Conservation (phyloP, 176 grass and related monocot genomes). For the Zea luxurians region DNA sequence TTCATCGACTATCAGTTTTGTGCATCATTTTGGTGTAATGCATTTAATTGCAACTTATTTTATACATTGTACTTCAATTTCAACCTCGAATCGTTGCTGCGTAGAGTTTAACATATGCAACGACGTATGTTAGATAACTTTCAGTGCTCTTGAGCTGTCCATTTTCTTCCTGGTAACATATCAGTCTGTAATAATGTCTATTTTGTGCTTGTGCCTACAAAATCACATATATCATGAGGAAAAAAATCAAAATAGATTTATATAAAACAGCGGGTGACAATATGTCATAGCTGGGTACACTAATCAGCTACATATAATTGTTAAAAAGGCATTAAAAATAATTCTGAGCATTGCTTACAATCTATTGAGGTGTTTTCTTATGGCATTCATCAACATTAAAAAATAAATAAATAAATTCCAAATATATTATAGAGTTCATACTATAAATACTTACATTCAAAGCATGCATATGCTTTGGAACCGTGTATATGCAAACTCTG, state of each 20-base stretch:
- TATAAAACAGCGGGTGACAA: neutral
- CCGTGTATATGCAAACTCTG: slow-evolving; percentile 88
- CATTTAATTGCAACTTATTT: too few species aligned
- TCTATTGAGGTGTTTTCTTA: neutral
- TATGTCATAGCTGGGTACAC: neutral
- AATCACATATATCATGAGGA: slow-evolving; percentile 29
- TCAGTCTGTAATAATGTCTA: slow-evolving; percentile 62
- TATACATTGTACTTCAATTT: too few species aligned
- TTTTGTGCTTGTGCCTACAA: slow-evolving; percentile 53
- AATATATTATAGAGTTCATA: slow-evolving; percentile 19
- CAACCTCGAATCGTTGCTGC: slow-evolving; percentile 67
- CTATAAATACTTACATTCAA: slow-evolving; percentile 69
- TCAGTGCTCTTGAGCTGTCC: slow-evolving; percentile 73
- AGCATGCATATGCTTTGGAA: slow-evolving; percentile 88
- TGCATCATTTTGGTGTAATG: too few species aligned
- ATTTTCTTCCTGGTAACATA: slow-evolving; percentile 82
- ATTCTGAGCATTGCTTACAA: slow-evolving; percentile 6
- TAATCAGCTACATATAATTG: neutral
- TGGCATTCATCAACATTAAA: slow-evolving; percentile 14
- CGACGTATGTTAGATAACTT: slow-evolving; percentile 56
- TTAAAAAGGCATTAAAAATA: slow-evolving; percentile 18
- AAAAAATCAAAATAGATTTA: slow-evolving; percentile 10
- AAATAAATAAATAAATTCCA: neutral
- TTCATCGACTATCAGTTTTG: too few species aligned
- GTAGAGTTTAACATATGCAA: slow-evolving; percentile 83